Evolutionary conservation across 345 rosid genomes (phyloP).

Genomic region (Eucalyptus cloeziana): DNA sequence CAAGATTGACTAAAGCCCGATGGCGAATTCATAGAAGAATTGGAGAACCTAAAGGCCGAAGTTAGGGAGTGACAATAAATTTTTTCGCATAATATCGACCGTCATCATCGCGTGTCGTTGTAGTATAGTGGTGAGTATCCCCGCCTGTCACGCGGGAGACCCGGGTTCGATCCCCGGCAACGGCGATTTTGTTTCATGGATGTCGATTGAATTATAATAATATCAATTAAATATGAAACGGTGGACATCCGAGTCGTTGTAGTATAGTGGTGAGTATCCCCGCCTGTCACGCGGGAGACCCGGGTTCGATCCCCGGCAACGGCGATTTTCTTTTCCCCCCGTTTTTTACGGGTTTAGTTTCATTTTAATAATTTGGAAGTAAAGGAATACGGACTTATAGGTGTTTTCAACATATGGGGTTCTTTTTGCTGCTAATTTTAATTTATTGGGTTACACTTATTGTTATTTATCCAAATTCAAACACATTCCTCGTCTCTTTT

Average conservation of each 20-base stretch:
- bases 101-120: constrained; percentile 21
- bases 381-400: too few relatives aligned
- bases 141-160: constrained; percentile 91
- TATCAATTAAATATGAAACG: too few relatives aligned
- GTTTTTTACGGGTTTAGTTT: neutral
- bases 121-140: constrained; percentile 90
- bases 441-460: too few relatives aligned
- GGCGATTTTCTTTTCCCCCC: neutral
- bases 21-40: neutral
- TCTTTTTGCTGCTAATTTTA: too few relatives aligned
- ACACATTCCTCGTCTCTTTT: too few relatives aligned
- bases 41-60: neutral
- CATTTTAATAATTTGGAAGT: too few relatives aligned
- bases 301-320: constrained; percentile 91
- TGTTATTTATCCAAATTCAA: too few relatives aligned
- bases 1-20: neutral
- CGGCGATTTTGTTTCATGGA: too few relatives aligned
- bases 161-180: constrained; percentile 95
- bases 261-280: constrained; percentile 89
- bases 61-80: too few relatives aligned
- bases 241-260: too few relatives aligned
- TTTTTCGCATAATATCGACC: rapidly evolving
- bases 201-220: too few relatives aligned
- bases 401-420: too few relatives aligned
- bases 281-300: constrained; percentile 92